These are phyloP conservation scores for Colletotrichum sp. DNA, from an alignment of 2,329 filamentous ascomycete genomes.

Conservation along the genomic window DNA sequence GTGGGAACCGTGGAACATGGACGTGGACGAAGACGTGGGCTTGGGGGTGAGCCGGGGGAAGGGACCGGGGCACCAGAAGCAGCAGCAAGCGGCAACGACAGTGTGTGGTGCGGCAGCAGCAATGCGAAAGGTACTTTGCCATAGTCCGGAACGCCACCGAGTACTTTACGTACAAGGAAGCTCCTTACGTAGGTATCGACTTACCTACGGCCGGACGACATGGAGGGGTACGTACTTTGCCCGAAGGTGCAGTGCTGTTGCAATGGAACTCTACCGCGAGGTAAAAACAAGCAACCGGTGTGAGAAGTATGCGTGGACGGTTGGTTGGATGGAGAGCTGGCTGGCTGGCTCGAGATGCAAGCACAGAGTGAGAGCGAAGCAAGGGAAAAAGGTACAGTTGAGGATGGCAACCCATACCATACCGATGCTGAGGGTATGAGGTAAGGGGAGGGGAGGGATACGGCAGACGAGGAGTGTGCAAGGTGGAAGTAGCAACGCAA, in stretches of 20 bases:
- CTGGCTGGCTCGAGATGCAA: neutral
- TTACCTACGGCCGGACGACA: neutral
- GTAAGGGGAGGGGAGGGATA: neutral
- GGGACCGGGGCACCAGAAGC: neutral
- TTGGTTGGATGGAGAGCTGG: neutral
- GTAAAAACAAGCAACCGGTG: neutral
- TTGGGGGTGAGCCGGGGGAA: neutral
- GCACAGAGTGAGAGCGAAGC: neutral
- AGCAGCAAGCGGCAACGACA: neutral
- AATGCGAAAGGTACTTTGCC: constrained; percentile 15
- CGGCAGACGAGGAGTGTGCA: neutral
- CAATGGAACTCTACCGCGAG: neutral
- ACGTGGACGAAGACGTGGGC: neutral
- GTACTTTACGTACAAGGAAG: constrained; percentile 8
- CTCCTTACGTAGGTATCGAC: neutral
- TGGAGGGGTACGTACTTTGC: neutral
- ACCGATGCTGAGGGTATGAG: neutral
- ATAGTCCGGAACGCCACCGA: constrained; percentile 1
- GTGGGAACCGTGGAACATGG: neutral
- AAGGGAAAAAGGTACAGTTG: neutral
- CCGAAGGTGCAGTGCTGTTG: neutral
- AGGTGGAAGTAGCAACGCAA: neutral
- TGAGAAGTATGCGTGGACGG: neutral
- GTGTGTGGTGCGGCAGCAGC: neutral
- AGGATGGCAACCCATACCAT: neutral